These are phyloP conservation scores for Phialophora chinensis DNA, from an alignment of 2,329 filamentous ascomycete species.

Conservation along the genomic window DNA sequence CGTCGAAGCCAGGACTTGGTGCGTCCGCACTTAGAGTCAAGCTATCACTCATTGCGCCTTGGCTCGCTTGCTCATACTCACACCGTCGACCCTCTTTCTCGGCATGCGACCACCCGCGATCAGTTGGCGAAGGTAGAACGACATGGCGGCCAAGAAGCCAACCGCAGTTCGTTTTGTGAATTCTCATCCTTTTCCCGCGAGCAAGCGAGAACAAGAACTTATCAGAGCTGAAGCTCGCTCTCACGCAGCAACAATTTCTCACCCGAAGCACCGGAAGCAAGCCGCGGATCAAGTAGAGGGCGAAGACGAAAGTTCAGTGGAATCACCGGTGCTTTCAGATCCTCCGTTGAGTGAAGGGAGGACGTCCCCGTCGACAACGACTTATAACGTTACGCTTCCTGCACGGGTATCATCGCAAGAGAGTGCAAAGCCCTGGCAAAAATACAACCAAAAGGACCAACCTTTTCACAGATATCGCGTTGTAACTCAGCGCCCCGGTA, in stretches of 20 bases:
- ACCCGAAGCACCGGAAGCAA: constrained; percentile 9
- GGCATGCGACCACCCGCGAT: not conserved
- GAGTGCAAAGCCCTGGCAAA: not conserved
- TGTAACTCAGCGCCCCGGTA: not conserved
- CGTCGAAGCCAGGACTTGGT: not conserved
- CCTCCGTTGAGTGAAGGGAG: not conserved
- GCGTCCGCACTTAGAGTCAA: not conserved
- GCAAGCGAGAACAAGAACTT: constrained; percentile 18
- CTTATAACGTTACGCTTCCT: not conserved
- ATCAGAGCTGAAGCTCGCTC: constrained; percentile 2
- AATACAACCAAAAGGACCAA: constrained; percentile 4
- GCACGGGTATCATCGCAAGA: not conserved
- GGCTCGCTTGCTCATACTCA: too few species aligned
- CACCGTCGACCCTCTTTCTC: not conserved
- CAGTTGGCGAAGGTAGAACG: not conserved
- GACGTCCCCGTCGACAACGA: not conserved
- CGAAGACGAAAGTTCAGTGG: not conserved
- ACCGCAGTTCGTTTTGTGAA: constrained; percentile 13
- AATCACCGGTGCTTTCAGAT: not conserved
- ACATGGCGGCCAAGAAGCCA: constrained; percentile 4
- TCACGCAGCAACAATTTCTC: constrained; percentile 14
- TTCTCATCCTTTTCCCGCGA: constrained; percentile 13
- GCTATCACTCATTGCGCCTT: not conserved
- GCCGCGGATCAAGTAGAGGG: not conserved
- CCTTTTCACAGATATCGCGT: constrained; percentile 10